These are phyloP conservation scores for Saccharomyces hybrid DNA, from an alignment of 1,139 yeast species.

Conservation along the genomic window DNA sequence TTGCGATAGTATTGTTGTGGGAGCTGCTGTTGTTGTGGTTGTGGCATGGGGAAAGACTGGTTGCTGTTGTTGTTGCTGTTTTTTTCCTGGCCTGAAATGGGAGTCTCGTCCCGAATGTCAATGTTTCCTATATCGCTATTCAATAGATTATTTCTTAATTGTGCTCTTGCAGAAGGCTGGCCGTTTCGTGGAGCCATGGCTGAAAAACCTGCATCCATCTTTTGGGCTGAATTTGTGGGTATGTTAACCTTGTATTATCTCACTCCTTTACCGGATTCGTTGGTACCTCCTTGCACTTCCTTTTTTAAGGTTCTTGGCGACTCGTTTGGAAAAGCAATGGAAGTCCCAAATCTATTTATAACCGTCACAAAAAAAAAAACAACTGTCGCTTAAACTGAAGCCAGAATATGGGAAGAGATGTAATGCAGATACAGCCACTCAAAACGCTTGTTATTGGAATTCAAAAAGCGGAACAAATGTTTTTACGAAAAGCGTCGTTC, in stretches of 20 bases:
- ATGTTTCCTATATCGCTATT: conserved; percentile 36
- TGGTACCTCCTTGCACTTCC: background rate
- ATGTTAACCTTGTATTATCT: background rate
- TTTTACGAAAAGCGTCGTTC: background rate
- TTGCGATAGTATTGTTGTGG: conserved; percentile 8
- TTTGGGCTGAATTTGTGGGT: too few species aligned
- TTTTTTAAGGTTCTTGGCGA: background rate
- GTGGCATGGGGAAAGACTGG: background rate
- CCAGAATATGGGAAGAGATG: background rate
- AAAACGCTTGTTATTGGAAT: background rate
- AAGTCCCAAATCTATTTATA: background rate
- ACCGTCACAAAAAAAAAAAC: background rate
- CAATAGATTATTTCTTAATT: conserved; percentile 32
- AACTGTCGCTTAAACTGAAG: background rate
- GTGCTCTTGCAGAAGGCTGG: conserved; percentile 11
- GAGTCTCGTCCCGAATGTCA: conserved; percentile 36
- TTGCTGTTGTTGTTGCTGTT: background rate
- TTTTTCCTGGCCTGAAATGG: conserved; percentile 12
- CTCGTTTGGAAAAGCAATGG: too few species aligned
- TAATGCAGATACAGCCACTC: background rate
- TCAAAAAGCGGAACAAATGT: too few species aligned
- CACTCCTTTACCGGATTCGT: background rate
- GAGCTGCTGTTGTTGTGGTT: conserved; percentile 1
- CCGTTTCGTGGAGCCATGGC: conserved; percentile 8
- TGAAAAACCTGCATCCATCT: conserved; percentile 19